These are phyloP conservation scores for Kodamaea leandrae DNA, from an alignment of 805 yeast species.

Conservation along the genomic window DNA sequence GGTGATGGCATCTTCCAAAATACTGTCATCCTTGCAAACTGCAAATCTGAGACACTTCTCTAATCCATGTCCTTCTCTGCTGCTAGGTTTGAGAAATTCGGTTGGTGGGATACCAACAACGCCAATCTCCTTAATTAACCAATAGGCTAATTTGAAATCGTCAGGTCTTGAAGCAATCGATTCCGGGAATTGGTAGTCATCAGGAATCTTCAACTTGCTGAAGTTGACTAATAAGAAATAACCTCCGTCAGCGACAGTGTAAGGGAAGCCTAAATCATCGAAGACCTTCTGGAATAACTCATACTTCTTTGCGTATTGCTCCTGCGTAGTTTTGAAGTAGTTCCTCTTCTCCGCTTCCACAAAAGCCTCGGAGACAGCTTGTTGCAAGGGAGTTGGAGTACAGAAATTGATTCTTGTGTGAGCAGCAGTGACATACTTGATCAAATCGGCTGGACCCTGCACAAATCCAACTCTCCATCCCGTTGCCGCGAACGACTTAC, in stretches of 20 bases:
- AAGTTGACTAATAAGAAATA: slow-evolving; percentile 89
- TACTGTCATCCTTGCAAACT: slow-evolving; percentile 86
- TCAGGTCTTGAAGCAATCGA: slow-evolving; percentile 67
- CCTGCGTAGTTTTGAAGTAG: slow-evolving; percentile 70
- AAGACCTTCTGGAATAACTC: slow-evolving; percentile 70
- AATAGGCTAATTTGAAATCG: slow-evolving; percentile 86
- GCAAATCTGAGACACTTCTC: slow-evolving; percentile 91
- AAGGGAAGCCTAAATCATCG: slow-evolving; percentile 85
- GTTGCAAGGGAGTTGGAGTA: slow-evolving; percentile 88
- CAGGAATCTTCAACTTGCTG: slow-evolving; percentile 75
- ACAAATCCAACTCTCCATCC: slow-evolving; percentile 99
- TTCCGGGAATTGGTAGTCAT: slow-evolving; percentile 66
- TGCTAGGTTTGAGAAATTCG: slow-evolving; percentile 76
- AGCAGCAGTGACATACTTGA: slow-evolving; percentile 80
- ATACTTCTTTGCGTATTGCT: slow-evolving; percentile 69
- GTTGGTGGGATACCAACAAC: slow-evolving; percentile 97
- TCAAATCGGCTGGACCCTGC: slow-evolving; percentile 77
- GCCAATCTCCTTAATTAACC: slow-evolving; percentile 90
- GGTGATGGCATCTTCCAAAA: slow-evolving; percentile 77
- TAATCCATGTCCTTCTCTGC: slow-evolving; percentile 60
- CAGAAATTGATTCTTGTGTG: slow-evolving; percentile 94
- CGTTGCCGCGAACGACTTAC: slow-evolving; percentile 97
- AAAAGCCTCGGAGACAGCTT: slow-evolving; percentile 82
- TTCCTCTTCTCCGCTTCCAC: slow-evolving; percentile 54
- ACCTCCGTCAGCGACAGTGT: slow-evolving; percentile 90